phyloP scores from a whole-genome alignment of 495 filamentous ascomycete genomes.

The Ramalina peruviana region DNA sequence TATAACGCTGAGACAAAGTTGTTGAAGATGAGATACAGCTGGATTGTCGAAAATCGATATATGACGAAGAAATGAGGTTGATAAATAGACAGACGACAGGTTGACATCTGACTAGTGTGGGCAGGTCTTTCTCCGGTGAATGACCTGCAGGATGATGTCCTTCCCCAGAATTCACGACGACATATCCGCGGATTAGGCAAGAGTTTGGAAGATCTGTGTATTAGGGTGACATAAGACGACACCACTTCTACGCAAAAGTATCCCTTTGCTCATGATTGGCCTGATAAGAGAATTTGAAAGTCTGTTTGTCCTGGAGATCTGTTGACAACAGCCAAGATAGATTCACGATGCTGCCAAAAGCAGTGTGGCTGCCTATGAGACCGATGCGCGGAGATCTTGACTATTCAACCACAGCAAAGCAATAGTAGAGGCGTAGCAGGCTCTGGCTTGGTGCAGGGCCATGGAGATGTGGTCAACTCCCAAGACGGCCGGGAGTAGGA shows the following conservation, averaged over 20 bases:
- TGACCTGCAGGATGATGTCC: neutral
- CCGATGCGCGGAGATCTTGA: too few relatives aligned
- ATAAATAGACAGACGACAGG: too few relatives aligned
- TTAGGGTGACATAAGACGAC: neutral
- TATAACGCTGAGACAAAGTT: neutral
- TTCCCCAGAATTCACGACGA: neutral
- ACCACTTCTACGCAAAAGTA: neutral
- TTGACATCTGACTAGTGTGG: neutral
- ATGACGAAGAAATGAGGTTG: neutral
- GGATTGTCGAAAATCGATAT: neutral
- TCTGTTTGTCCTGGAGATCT: neutral
- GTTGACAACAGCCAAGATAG: too few relatives aligned
- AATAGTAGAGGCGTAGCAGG: too few relatives aligned
- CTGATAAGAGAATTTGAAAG: neutral
- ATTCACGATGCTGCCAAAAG: too few relatives aligned
- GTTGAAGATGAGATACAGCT: neutral
- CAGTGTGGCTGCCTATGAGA: too few relatives aligned
- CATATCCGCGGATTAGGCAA: conserved; percentile 15
- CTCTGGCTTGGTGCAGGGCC: too few relatives aligned
- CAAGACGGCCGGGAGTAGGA: too few relatives aligned
- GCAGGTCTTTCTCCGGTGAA: conserved; percentile 9
- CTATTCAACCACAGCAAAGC: too few relatives aligned
- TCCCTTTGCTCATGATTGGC: conserved; percentile 2
- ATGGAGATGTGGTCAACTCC: too few relatives aligned
- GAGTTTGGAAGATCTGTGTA: neutral